Evolutionary conservation across 78 protist genomes (phyloP).

Genomic region (slime mould (Dictyostelium discoideum)): dicty_2.7 NC_007088.5:6532501-6533000

Average conservation of each 20-base stretch:
- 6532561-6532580: conserved; percentile 11
- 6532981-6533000: conserved; percentile 56
- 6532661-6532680: conserved; percentile 59
- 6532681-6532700: conserved; percentile 70
- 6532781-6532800: neutral
- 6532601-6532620: neutral
- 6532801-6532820: neutral
- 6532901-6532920: neutral
- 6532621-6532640: conserved; percentile 63
- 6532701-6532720: conserved; percentile 34
- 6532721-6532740: conserved; percentile 27
- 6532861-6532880: neutral
- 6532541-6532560: conserved; percentile 26
- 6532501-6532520: conserved; percentile 62
- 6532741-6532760: neutral
- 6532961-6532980: neutral
- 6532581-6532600: conserved; percentile 50
- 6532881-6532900: neutral
- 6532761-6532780: neutral
- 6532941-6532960: neutral
- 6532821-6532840: neutral
- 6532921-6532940: neutral
- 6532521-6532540: conserved; percentile 44
- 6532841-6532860: neutral
- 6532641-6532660: conserved; percentile 61